Base-by-base conservation (phyloP, 2,329 filamentous ascomycete genomes). In the Nectriaceae sp. region DNA sequence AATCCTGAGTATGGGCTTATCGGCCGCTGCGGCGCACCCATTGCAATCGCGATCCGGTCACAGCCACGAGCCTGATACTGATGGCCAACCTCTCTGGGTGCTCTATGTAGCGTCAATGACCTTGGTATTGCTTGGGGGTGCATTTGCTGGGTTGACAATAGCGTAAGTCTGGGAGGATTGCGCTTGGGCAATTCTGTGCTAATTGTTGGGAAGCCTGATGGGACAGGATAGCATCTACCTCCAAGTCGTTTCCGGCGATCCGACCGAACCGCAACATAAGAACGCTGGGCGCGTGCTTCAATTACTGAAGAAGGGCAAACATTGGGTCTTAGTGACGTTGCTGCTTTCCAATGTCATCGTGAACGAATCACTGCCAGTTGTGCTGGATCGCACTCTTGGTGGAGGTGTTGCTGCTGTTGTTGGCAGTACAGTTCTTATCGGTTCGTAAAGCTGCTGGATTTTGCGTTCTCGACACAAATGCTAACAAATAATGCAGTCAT, bases 341-440 rank as follows among this genome's bases (percentile, higher is more conserved):
- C 80, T 99, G 6, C 77, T 99, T 47, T 91, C 91, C 69, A 99
- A 99, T 69, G 94, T 99, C 65, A 95, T 99, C 62, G 96, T 95
- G 57, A 97, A 99, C 70, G 94, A 97, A 73, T 95, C 93, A 3
- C 77, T 97, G 13, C 94, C 94, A 21, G 96, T 99, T 53, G 90
- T 99, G 11, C 81, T 99, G 43, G 94, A 99, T 71, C 81, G 94
- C 47, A 96, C 91, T 47, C 82, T 99, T 16, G 94, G 94, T 22
- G 94, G 94, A 57, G 94, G 94, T 55, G 92, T 95, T 77, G 92
- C 93, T 52, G 94, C 94, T 52, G 90, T 97, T 19, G 79, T 97
- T 44, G 91, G 92, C 62, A 95, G 90, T 75, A 99, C 94, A 1
- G 83, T 95, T 13, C 75, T 97, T 54, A 97, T 99, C 70, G 92